Evolutionary conservation across 129 eudicot genomes (phyloP), one percentile per base, ranked within the genome.

Genomic region (Gnaphalium uliginosum): DNA sequence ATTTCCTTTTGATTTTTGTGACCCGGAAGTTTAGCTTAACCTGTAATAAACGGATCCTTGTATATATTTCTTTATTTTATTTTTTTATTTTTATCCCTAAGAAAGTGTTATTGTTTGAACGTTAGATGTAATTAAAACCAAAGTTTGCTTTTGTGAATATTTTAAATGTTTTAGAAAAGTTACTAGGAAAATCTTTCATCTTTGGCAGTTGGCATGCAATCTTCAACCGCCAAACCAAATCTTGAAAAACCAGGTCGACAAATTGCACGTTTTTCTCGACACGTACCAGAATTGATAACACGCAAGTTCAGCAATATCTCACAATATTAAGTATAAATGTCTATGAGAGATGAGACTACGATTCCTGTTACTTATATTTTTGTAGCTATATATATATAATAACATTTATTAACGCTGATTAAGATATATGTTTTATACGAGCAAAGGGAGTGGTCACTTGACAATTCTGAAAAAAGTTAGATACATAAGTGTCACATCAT

Each of bases 261-360:
- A 43, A 71, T 43, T 70, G 76, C 76, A 78, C 76, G 56, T 78
- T 69, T 70, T 61, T 33, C 27, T 58, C 59, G 24, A 30, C 35
- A 57, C 8, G n/a, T n/a, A n/a, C 58, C 32, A 21, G 76, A 57
- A 27, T 64, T 64, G 59, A 46, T 64, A 69, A 24, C 68, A 68
- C 75, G 69, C 68, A 43, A 77, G 37, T 77, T 68, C 48, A 77
- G 69, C 50, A 74, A 43, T 61, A n/a, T 27, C 39, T 48, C 32
- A 41, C 41, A 61, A 46, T 41, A 68, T n/a, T 67, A 5, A 26
- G 30, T 5, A 26, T 4, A 9, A 17, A 29, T 29, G 2, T 29
- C 32, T 29, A 29, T 29, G 4, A 29, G 37, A 18, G 2, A 29
- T 29, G 4, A 29, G 37, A 18, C 6, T 64, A 30, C 15, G 22